These are phyloP conservation scores for Viridothelium virens DNA, from an alignment of 495 filamentous ascomycete genomes.

Conservation along the genomic window DNA sequence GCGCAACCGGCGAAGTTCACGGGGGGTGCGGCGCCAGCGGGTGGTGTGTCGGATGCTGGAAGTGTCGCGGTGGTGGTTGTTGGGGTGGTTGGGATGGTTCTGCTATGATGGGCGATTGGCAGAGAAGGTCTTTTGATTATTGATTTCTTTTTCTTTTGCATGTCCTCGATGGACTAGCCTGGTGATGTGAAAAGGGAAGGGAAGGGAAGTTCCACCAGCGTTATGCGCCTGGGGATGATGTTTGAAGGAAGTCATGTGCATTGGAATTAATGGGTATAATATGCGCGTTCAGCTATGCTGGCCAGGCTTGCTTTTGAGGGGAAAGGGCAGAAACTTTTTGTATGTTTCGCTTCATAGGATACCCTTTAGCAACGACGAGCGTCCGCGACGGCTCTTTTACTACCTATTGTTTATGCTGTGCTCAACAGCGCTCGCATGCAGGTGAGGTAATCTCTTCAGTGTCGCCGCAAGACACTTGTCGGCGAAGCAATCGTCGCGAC, in stretches of 20 bases:
- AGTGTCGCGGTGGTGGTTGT: background rate
- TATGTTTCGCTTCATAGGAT: conserved; percentile 1
- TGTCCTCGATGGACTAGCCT: background rate
- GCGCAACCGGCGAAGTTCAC: background rate
- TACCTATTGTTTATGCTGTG: background rate
- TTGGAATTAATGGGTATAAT: conserved; percentile 8
- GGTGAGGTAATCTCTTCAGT: no score
- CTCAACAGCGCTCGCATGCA: no score
- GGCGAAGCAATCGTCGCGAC: no score
- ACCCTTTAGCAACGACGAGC: conserved; percentile 1
- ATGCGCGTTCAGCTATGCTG: background rate
- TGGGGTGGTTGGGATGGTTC: background rate
- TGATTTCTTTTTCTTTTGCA: background rate
- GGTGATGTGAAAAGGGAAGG: background rate
- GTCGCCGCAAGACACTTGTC: no score
- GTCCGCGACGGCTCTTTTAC: conserved; percentile 4
- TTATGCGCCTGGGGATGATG: background rate
- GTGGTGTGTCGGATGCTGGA: background rate
- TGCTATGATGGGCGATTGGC: background rate
- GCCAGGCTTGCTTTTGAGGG: background rate
- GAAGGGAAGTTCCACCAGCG: background rate
- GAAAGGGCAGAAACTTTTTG: background rate
- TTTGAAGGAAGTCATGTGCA: conserved; percentile 1
- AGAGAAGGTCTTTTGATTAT: background rate
- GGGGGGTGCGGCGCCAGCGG: background rate